Evolutionary conservation across 257 asterid species (phyloP).

Genomic region (Plantago elongata): DNA sequence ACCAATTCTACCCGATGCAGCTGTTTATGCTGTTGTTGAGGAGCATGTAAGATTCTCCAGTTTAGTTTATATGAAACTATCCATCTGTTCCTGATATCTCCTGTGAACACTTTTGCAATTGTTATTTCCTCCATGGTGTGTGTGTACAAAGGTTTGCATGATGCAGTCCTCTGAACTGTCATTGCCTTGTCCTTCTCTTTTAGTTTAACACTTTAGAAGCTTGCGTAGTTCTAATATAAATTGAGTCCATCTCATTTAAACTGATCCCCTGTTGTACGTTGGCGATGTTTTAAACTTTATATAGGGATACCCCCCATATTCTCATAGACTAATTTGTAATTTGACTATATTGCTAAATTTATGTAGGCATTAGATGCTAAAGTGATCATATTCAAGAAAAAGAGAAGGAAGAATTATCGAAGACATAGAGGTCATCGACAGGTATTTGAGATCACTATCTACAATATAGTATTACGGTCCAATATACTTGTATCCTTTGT

Average conservation of each 20-base stretch:
- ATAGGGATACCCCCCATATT: not conserved
- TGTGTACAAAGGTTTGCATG: too few relatives aligned
- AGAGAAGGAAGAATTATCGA: constrained; percentile 93
- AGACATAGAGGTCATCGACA: constrained; percentile 89
- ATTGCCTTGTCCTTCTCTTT: not conserved
- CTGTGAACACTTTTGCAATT: constrained; percentile 6
- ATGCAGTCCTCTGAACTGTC: not conserved
- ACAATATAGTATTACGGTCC: not conserved
- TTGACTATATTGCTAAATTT: not conserved
- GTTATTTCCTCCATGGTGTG: not conserved
- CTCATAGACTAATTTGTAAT: not conserved
- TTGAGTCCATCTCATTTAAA: too few relatives aligned
- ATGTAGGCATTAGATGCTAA: constrained; percentile 88
- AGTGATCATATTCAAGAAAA: constrained; percentile 93
- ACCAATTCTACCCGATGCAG: constrained; percentile 83
- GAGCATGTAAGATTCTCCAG: constrained; percentile 70
- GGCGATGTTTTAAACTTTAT: too few relatives aligned
- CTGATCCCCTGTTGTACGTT: too few relatives aligned
- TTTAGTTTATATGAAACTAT: constrained; percentile 8
- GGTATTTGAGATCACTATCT: constrained; percentile 35
- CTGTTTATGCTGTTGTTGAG: constrained; percentile 96
- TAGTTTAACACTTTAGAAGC: too few relatives aligned
- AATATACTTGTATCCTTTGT: not conserved
- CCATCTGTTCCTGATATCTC: not conserved
- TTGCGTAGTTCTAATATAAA: too few relatives aligned